A percentile compares a stretch with the other conserved stretches of the same genome.
phyloP scores from a whole-genome alignment of 2,329 filamentous ascomycete species.

The Aspergillus sp. region DNA sequence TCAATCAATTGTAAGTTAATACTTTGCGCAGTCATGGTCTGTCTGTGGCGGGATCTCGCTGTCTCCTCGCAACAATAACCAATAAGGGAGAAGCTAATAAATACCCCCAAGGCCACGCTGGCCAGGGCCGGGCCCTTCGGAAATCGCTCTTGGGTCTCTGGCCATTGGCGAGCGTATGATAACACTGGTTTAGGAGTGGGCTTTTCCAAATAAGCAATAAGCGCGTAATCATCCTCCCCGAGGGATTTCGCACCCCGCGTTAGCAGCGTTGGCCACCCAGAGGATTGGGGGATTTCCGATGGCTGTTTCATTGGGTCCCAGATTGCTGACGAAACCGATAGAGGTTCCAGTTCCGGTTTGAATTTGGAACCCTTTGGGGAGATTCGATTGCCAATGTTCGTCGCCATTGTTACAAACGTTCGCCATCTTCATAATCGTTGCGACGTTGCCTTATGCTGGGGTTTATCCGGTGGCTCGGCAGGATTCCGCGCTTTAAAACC shows the following conservation, averaged over 20 bases:
- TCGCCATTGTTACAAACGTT: neutral
- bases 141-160: neutral
- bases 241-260: neutral
- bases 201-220: neutral
- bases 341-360: neutral
- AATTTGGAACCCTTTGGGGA: neutral
- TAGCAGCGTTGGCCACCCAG: neutral
- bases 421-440: neutral
- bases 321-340: neutral
- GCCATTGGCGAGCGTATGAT: neutral
- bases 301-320: neutral
- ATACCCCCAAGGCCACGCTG: no score
- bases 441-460: neutral
- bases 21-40: neutral
- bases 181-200: neutral
- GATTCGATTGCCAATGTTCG: neutral
- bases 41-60: neutral
- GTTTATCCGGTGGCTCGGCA: conserved; percentile 1
- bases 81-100: neutral
- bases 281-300: conserved; percentile 2
- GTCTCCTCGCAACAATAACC: neutral
- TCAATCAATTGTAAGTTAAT: no score
- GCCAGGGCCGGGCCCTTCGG: no score
- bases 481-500: neutral
- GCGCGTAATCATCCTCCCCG: neutral